These are phyloP conservation scores for Aspergillus nomiae DNA, from an alignment of 2,329 filamentous ascomycete genomes.

Conservation along the genomic window DNA sequence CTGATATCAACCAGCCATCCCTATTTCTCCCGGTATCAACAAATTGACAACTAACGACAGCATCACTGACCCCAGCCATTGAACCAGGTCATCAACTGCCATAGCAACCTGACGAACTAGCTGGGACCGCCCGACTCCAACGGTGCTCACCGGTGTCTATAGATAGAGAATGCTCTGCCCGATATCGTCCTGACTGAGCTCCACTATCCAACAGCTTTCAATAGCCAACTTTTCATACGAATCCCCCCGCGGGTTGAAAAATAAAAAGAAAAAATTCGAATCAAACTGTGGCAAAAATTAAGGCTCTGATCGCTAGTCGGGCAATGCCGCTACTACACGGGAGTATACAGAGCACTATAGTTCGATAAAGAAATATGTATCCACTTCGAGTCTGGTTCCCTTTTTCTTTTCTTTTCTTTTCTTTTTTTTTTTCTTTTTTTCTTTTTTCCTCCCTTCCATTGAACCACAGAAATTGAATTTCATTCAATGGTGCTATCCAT, in stretches of 20 bases:
- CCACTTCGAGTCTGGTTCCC: background rate
- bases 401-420: background rate
- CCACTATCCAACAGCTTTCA: background rate
- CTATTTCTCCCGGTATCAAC: background rate
- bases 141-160: background rate
- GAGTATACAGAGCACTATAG: background rate
- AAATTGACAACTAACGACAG: background rate
- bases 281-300: background rate
- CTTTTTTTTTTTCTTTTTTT: background rate
- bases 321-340: background rate
- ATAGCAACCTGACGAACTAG: background rate
- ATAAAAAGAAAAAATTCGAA: background rate
- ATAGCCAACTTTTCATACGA: background rate
- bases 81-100: background rate
- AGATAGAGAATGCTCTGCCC: constrained; percentile 1
- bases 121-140: background rate
- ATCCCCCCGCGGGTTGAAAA: background rate
- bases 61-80: background rate
- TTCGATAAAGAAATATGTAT: background rate
- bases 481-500: background rate
- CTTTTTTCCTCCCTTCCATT: background rate
- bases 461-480: background rate
- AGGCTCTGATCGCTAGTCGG: background rate
- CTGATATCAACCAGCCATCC: background rate
- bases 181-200: background rate